Percentiles rank a stretch among this genome's conserved stretches.
These are phyloP conservation scores for Haberlea rhodopensis DNA, from an alignment of 257 asterid species.

Conservation along the genomic window DNA sequence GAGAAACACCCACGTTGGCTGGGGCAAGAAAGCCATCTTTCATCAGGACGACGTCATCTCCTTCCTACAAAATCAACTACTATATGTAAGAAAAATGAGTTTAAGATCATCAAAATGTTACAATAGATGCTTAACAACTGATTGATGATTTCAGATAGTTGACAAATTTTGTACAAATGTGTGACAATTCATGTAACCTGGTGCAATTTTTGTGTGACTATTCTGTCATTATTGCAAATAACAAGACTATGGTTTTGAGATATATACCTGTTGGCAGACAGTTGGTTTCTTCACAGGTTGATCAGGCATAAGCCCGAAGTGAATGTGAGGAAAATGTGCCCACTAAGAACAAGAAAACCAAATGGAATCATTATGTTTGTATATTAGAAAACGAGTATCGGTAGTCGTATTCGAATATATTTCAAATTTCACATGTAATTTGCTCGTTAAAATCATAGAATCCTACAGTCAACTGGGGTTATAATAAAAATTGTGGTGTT, in stretches of 20 bases:
- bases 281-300: constrained; percentile 98
- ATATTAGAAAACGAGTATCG: not conserved
- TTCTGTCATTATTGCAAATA: too few species aligned
- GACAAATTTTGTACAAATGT: too few species aligned
- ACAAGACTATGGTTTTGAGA: too few species aligned
- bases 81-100: not conserved
- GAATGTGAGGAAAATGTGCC: constrained; percentile 99
- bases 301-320: constrained; percentile 99
- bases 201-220: too few species aligned
- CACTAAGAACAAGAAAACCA: constrained; percentile 55
- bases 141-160: too few species aligned
- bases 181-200: too few species aligned
- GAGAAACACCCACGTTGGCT: constrained; percentile 83
- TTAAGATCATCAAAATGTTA: not conserved
- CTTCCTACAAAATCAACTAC: constrained; percentile 48
- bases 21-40: constrained; percentile 87
- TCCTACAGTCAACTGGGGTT: not conserved
- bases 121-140: too few species aligned
- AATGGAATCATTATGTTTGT: not conserved
- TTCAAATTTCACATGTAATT: not conserved
- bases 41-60: constrained; percentile 81
- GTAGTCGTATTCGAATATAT: constrained; percentile 22
- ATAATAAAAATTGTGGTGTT: not conserved
- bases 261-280: constrained; percentile 83
- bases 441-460: constrained; percentile 21